Evolutionary conservation across 2,329 filamentous ascomycete genomes (phyloP), one percentile per base, ranked within the genome.

Genomic region (Lasiodiplodia gonubiensis): DNA sequence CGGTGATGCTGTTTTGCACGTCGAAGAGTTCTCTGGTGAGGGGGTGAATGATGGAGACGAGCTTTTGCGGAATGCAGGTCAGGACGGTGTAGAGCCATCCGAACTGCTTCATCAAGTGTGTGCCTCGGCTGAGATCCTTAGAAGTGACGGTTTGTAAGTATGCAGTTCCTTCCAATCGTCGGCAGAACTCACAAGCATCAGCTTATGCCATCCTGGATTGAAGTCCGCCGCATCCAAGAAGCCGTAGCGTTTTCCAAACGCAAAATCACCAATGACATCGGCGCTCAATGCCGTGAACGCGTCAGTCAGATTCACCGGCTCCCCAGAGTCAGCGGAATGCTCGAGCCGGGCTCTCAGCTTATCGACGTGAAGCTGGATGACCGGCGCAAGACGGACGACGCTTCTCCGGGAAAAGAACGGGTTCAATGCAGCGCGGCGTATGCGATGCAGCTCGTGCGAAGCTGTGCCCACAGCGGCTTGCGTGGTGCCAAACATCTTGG

Each of bases 361-460:
- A 25, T 57, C 39, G 10, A 67, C 67, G 3, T 70, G 33, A 12
- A 70, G 64, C n/a, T 68, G 67, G 21, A 77, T 72, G 23, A 70
- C 42, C 1, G 71, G 69, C 51, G 75, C 73, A 2, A 76, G 57
- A 4, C 52, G 46, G 0, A 46, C 64, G 33, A 76, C 70, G 7
- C 68, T 61, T 4, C 68, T 49, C 64, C 73, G 72, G 12, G 77
- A 79, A 68, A 80, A 80, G 72, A 78, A 80, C 10, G 73, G 75
- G 66, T 72, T 75, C 16, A 80, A 65, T 2, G 78, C 73, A 5
- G 70, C 70, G 49, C 74, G 73, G 30, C 77, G 72, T 12, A 70
- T 52, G 21, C 74, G 75, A 69, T 80, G 78, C 21, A 77, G 64
- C 3, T 76, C 73, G 69, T 79, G 74, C 25, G 64, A 59, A 4